A percentile compares a stretch with the other conserved stretches of the same genome.
Conservation (phyloP, 495 filamentous ascomycete genomes). For the Penicillium soppii region DNA sequence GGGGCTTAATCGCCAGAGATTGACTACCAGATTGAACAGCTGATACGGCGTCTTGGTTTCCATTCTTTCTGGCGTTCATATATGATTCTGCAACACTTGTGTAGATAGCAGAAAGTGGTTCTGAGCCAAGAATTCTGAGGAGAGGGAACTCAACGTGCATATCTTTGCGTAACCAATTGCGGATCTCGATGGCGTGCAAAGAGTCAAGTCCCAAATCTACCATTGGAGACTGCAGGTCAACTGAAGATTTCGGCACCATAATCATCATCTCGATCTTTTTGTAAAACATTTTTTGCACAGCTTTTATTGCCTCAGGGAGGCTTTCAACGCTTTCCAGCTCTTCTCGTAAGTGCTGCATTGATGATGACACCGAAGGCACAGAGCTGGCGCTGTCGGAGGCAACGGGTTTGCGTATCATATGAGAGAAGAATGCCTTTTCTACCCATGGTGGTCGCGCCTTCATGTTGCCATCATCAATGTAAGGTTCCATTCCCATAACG, state of each 20-base stretch:
- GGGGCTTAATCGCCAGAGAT: no score
- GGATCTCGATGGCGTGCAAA: conserved; percentile 29
- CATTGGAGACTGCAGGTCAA: conserved; percentile 4
- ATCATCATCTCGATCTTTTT: neutral
- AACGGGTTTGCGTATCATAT: neutral
- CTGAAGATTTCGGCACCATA: neutral
- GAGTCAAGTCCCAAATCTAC: conserved; percentile 34
- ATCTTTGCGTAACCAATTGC: conserved; percentile 31
- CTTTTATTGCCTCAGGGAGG: neutral
- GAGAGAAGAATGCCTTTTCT: no score
- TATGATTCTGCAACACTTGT: no score
- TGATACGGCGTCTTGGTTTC: no score
- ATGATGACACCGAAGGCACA: no score
- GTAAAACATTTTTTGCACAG: neutral
- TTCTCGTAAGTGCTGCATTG: no score
- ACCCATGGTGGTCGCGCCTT: conserved; percentile 3
- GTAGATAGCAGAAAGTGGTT: no score
- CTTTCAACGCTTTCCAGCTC: neutral
- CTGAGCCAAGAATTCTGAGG: conserved; percentile 50
- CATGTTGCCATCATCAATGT: neutral
- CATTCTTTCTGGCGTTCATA: no score
- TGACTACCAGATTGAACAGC: no score
- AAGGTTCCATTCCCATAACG: neutral
- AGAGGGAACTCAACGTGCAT: conserved; percentile 42
- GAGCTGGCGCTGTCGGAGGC: no score